phyloP scores from a whole-genome alignment of 345 rosid species.

The Brassica incana region DNA sequence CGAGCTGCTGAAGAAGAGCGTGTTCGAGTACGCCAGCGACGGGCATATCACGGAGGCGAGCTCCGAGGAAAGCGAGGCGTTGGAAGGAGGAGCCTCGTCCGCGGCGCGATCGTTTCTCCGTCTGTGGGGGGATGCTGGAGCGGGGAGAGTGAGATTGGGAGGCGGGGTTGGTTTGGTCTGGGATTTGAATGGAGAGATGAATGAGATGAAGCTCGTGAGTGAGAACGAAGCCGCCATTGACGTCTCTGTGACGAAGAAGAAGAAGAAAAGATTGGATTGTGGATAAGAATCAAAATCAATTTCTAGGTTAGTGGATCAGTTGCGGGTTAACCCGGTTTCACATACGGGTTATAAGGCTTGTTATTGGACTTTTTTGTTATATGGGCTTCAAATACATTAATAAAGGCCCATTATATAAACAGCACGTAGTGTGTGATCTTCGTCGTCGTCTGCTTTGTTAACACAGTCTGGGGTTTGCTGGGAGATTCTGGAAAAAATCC shows the following conservation, averaged over 20 bases:
- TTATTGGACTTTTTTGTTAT: background rate
- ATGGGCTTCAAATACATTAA: background rate
- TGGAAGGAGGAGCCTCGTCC: constrained; percentile 32
- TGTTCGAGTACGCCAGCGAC: constrained; percentile 65
- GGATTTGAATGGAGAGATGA: background rate
- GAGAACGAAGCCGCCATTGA: constrained; percentile 66
- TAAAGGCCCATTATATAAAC: constrained; percentile 1
- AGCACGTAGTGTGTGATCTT: constrained; percentile 9
- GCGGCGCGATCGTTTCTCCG: constrained; percentile 34
- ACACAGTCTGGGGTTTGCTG: background rate
- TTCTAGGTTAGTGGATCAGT: constrained; percentile 21
- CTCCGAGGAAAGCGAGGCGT: constrained; percentile 42
- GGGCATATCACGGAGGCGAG: constrained; percentile 67
- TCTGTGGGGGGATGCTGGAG: constrained; percentile 27
- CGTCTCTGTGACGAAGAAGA: constrained; percentile 2
- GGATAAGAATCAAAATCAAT: constrained; percentile 39
- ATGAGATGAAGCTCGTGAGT: constrained; percentile 49
- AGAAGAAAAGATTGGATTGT: constrained; percentile 27
- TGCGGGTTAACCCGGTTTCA: constrained; percentile 18
- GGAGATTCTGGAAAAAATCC: constrained; percentile 21
- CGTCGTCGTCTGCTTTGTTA: background rate
- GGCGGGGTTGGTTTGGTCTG: constrained; percentile 31
- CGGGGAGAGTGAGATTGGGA: constrained; percentile 32
- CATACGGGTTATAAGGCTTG: constrained; percentile 3
- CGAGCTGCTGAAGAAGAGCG: constrained; percentile 62